Evolutionary conservation across 2,329 filamentous ascomycete species (phyloP).

Genomic region (Helicocarpus griseus): DNA sequence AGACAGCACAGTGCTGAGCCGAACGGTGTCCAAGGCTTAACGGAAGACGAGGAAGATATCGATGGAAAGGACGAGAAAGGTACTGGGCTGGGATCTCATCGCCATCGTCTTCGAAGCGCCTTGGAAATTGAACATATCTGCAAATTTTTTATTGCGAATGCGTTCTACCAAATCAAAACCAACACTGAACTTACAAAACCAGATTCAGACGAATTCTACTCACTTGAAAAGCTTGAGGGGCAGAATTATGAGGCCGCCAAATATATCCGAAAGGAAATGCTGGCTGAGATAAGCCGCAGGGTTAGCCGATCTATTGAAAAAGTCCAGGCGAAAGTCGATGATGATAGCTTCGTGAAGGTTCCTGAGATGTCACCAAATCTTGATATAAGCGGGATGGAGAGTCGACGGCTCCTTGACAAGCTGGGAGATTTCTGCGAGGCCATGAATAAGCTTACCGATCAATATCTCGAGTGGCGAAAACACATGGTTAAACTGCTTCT

Average conservation of each 20-base stretch:
- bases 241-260: constrained; percentile 72
- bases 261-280: constrained; percentile 63
- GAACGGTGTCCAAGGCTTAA: constrained; percentile 6
- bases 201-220: constrained; percentile 56
- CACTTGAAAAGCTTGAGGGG: constrained; percentile 60
- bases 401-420: constrained; percentile 53
- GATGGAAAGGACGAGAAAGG: constrained; percentile 28
- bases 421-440: constrained; percentile 55
- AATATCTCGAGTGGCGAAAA: constrained; percentile 66
- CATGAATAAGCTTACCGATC: constrained; percentile 61
- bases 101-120: constrained; percentile 59
- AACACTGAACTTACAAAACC: constrained; percentile 54
- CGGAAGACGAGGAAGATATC: constrained; percentile 26
- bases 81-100: constrained; percentile 46
- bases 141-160: constrained; percentile 76
- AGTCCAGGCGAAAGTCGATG: constrained; percentile 45
- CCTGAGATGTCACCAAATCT: constrained; percentile 48
- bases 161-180: constrained; percentile 72
- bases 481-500: constrained; percentile 62
- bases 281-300: constrained; percentile 50
- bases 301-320: constrained; percentile 55
- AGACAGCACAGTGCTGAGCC: constrained; percentile 11
- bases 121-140: constrained; percentile 75
- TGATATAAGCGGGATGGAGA: constrained; percentile 61
- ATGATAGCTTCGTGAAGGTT: constrained; percentile 52